A percentile compares a stretch with the other conserved stretches of the same genome.
Evolutionary conservation across 2,329 filamentous ascomycete species (phyloP).

Genomic region (Zymoseptoria crescenta): DNA sequence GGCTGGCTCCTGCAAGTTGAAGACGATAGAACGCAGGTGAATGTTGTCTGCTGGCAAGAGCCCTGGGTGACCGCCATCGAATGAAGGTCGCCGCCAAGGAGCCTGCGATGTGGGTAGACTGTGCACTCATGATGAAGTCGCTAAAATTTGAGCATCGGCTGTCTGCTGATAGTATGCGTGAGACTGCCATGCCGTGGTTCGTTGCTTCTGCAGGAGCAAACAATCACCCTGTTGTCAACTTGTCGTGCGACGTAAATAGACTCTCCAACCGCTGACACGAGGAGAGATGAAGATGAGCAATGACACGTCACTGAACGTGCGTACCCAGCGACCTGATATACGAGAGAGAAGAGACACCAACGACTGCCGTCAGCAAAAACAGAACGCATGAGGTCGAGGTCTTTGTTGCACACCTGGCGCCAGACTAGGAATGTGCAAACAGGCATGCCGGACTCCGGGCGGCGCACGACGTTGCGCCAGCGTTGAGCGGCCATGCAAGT

Average conservation of each 20-base stretch:
- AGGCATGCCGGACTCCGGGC: neutral
- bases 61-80: neutral
- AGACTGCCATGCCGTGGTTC: neutral
- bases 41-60: neutral
- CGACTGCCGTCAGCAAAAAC: too few species aligned
- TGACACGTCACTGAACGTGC: neutral
- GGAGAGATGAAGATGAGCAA: neutral
- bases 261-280: neutral
- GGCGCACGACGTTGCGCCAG: neutral
- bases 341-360: too few species aligned
- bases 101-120: neutral
- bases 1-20: neutral
- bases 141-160: neutral
- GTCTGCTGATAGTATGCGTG: neutral
- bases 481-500: neutral
- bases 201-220: neutral
- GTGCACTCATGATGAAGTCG: too few species aligned
- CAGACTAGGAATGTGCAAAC: neutral
- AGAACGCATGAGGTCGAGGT: too few species aligned
- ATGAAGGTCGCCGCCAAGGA: neutral
- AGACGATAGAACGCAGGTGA: neutral
- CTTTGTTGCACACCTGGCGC: neutral
- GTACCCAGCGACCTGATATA: neutral
- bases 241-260: neutral
- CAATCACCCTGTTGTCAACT: neutral